Base-by-base conservation (phyloP, 1,284 basidiomycete species). In the Cryptococcus sp. region DNA sequence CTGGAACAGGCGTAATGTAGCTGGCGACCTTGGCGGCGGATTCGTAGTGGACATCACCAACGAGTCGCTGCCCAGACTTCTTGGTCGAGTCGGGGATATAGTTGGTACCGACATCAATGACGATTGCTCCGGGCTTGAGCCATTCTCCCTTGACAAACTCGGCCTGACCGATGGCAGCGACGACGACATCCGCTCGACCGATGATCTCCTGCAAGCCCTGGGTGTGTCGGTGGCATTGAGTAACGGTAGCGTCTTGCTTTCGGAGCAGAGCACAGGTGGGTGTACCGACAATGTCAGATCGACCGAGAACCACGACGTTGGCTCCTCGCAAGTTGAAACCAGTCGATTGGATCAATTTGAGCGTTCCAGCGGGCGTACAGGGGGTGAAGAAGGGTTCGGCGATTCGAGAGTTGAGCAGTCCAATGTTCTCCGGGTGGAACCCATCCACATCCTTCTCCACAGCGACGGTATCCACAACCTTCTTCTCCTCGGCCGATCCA, bases 371-470 rank as follows among this genome's bases (percentile, higher is more conserved):
- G 1, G 95, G 95, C 9, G 95, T 99, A 77, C 95, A 98, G 21
- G 95, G 94, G 9, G 84, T 78, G 74, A 97, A 97, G 52, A 94
- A 79, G 24, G 95, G 95, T 24, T 83, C 83, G 25, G 87, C 85
- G 40, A 92, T 87, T 60, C 92, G 85, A 51, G 91, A 95, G 40
- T 87, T 85, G 43, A 99, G 81, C 61, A 92, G 86, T 24, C 95
- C 95, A 60, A 98, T 97, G 75, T 98, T 99, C 74, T 97, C 94
- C 5, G 94, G 91, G 77, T 97, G 92, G 79, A 99, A 99, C 45
- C 94, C 95, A 74, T 99, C 95, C 51, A 98, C 87, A 65, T 99
- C 95, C 77, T 99, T 99, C 68, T 84, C 80, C 14, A 92, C 90
- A 56, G 83, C 85, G 59, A 99, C 83, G n/a, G 89, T 84, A 74